A percentile compares a stretch with the other conserved stretches of the same genome.
Conservation (phyloP, 495 filamentous ascomycete species). For the Penicillium diatomitis region DNA sequence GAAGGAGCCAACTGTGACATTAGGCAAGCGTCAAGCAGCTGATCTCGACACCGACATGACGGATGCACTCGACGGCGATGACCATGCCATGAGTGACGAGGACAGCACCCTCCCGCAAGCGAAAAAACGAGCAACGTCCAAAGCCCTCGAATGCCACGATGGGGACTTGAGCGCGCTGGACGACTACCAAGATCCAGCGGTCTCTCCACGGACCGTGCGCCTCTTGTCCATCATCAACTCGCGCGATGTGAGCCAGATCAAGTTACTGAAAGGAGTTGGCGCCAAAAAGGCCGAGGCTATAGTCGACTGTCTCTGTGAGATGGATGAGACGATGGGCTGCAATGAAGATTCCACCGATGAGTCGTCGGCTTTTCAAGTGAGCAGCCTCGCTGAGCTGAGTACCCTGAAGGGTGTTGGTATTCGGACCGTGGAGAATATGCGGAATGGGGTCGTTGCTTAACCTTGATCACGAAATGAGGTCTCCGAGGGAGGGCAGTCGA, state of each 20-base stretch:
- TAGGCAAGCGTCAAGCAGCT: constrained; percentile 26
- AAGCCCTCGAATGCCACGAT: constrained; percentile 12
- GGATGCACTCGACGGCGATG: constrained; percentile 13
- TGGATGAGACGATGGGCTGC: constrained; percentile 24
- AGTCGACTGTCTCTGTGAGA: constrained; percentile 42
- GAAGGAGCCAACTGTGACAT: constrained; percentile 20
- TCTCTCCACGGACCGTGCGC: constrained; percentile 59
- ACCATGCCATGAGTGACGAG: constrained; percentile 20
- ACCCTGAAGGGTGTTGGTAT: constrained; percentile 42
- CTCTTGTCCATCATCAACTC: constrained; percentile 83
- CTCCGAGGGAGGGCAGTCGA: too few species aligned
- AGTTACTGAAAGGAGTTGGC: constrained; percentile 56
- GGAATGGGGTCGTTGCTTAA: constrained; percentile 36
- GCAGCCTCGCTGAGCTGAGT: constrained; percentile 37
- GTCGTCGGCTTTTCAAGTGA: constrained; percentile 26
- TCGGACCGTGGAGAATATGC: constrained; percentile 48
- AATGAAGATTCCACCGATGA: constrained; percentile 12
- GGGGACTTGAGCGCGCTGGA: constrained; percentile 15
- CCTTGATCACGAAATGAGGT: constrained; percentile 2
- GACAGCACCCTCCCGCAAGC: constrained; percentile 24
- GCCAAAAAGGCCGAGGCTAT: constrained; percentile 47
- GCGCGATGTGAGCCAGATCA: constrained; percentile 58
- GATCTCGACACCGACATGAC: constrained; percentile 27
- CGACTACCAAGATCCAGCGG: constrained; percentile 21
- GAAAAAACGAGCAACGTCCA: constrained; percentile 33